Percentiles rank a stretch among this genome's conserved stretches.
These are phyloP conservation scores for Rutstroemia sp. DNA, from an alignment of 2,329 filamentous ascomycete species.

Conservation along the genomic window DNA sequence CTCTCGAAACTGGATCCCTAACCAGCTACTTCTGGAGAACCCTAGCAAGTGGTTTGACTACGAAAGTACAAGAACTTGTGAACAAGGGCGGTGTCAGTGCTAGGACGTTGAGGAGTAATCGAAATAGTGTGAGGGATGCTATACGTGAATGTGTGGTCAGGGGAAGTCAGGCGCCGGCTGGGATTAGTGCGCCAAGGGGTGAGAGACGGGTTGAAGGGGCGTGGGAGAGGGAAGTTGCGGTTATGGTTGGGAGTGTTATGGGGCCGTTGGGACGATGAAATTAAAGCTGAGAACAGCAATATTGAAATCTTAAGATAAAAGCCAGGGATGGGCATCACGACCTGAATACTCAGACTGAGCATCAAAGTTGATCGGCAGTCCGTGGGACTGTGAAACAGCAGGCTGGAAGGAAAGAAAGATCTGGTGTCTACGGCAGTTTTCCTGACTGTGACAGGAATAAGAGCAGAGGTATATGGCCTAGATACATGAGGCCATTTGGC, in stretches of 20 bases:
- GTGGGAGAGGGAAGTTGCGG: constrained; percentile 89
- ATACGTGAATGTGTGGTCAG: constrained; percentile 76
- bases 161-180: constrained; percentile 63
- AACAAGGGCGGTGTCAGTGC: constrained; percentile 76
- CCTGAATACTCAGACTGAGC: too few relatives aligned
- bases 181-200: constrained; percentile 49
- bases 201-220: constrained; percentile 38
- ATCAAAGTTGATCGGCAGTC: too few relatives aligned
- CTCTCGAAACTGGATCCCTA: constrained; percentile 82
- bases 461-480: too few relatives aligned
- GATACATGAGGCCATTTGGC: too few relatives aligned
- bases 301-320: too few relatives aligned
- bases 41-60: constrained; percentile 68
- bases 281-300: background rate
- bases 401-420: too few relatives aligned
- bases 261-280: constrained; percentile 27
- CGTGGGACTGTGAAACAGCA: too few relatives aligned
- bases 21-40: constrained; percentile 92
- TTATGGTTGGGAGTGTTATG: constrained; percentile 85
- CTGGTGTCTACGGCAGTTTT: too few relatives aligned
- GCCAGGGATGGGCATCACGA: too few relatives aligned
- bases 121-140: constrained; percentile 65
- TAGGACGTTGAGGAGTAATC: constrained; percentile 70
- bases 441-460: too few relatives aligned
- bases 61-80: constrained; percentile 77